Conservation (phyloP, 441 rosid species). For the Pelargonium australe region DNA sequence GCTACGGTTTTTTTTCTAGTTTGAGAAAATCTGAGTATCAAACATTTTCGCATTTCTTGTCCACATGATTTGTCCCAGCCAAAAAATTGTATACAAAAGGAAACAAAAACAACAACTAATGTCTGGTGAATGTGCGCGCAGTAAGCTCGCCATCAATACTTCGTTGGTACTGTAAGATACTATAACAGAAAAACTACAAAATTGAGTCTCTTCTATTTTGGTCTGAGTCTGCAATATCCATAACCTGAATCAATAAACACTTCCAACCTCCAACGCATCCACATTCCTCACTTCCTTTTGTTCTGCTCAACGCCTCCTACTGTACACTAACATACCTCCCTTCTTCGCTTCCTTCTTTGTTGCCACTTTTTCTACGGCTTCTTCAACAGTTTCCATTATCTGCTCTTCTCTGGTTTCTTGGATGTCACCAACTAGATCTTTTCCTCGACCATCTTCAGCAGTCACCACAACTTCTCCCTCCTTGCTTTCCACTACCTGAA, state of each 20-base stretch:
- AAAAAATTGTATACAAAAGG: not conserved
- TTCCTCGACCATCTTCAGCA: slow-evolving; percentile 18
- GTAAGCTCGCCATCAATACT: not conserved
- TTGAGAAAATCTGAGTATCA: not conserved
- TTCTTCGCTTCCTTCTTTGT: slow-evolving; percentile 18
- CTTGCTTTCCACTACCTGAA: slow-evolving; percentile 27
- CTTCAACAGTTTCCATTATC: not conserved
- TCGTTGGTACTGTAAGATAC: not conserved
- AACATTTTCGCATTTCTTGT: not conserved
- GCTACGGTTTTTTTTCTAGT: not conserved
- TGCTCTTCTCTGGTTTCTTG: slow-evolving; percentile 16
- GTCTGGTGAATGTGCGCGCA: not conserved
- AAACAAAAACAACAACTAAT: not conserved
- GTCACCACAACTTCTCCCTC: slow-evolving; percentile 21
- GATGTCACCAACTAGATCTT: not conserved
- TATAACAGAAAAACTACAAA: not conserved
- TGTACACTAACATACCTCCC: slow-evolving; percentile 27
- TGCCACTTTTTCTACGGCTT: not conserved
- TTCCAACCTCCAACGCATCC: not conserved
- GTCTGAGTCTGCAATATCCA: not conserved
- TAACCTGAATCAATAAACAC: not conserved
- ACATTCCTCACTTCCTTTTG: not conserved
- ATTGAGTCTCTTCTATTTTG: not conserved
- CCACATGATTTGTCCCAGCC: not conserved
- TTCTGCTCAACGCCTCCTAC: slow-evolving; percentile 23